Conservation (phyloP, 352 stramenopile genomes). For the Aphanomyces astaci region DNA sequence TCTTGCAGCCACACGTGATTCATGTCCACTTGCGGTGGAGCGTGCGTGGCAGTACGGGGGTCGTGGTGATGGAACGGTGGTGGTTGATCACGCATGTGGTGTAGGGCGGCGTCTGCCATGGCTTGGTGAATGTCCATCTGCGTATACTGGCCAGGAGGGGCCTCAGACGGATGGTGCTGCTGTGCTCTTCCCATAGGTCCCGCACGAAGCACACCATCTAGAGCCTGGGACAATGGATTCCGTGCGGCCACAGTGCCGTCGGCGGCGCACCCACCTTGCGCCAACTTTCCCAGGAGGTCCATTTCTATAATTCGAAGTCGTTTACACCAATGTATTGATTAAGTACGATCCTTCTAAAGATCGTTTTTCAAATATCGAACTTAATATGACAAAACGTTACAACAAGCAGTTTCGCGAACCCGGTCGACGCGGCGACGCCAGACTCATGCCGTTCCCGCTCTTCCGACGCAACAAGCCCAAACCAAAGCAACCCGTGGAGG, state of each 20-base stretch:
- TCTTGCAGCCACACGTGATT: slow-evolving; percentile 36
- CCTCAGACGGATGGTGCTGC: slow-evolving; percentile 29
- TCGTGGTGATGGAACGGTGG: slow-evolving; percentile 1
- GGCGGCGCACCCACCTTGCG: slow-evolving; percentile 71
- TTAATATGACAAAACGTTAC: neutral
- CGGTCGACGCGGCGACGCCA: neutral
- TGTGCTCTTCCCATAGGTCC: slow-evolving; percentile 30
- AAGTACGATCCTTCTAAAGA: too few species aligned
- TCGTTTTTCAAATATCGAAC: too few species aligned
- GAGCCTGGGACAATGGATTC: slow-evolving; percentile 72
- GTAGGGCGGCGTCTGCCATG: slow-evolving; percentile 36
- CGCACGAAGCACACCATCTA: slow-evolving; percentile 58
- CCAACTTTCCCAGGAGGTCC: slow-evolving; percentile 78
- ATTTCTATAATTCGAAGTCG: too few species aligned
- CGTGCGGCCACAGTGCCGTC: slow-evolving; percentile 77
- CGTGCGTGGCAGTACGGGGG: slow-evolving; percentile 2
- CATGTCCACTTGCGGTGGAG: slow-evolving; percentile 20
- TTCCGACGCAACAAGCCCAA: slow-evolving; percentile 14
- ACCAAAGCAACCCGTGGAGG: neutral
- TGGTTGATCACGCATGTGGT: slow-evolving; percentile 31
- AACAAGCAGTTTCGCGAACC: neutral
- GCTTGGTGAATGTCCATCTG: slow-evolving; percentile 31
- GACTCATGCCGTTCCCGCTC: slow-evolving; percentile 14
- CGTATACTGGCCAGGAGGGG: slow-evolving; percentile 25
- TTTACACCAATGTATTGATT: neutral